Evolutionary conservation across 148 eudicot species (phyloP), one percentile per base, ranked within the genome.

Genomic region (Rhododendron ovatum): DNA sequence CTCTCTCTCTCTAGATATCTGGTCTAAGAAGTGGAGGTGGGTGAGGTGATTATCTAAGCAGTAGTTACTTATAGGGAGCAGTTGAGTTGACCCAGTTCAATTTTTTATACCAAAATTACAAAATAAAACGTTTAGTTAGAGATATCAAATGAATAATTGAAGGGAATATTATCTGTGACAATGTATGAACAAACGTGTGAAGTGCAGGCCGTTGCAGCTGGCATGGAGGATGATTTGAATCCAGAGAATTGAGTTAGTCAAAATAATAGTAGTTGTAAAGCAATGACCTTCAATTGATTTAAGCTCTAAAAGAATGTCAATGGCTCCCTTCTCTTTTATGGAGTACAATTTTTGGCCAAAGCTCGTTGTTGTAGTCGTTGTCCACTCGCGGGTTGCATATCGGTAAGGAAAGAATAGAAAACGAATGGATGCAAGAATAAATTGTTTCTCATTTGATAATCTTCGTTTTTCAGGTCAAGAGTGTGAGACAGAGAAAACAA

Each of bases 11-110:
- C 61, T 80, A 79, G 84, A 61, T 63, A 24, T 61, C 18, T 45
- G 85, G 84, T 53, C 3, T 82, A 59, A 59, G 12, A 41, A 84
- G 63, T 20, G 84, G 84, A 14, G 88, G 85, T 83, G 84, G 90
- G 85, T 88, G 75, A 67, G 81, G 82, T 76, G 85, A 87, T 37
- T 85, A 74, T 85, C 24, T 11, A 24, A 41, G 55, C 14, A 26
- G 7, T 24, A 9, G 79, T 71, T 69, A 63, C 63, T 83, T 50
- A 24, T 48, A 47, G 48, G 78, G 55, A 48, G 47, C 47, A 50
- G 79, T 71, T 69, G 78, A 67, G 63, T 77, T 11, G 20, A 41
- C 22, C 59, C n/a, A 14, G 48, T 24, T 24, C 71, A 65, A 8
- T 51, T 53, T 8, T 37, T 55, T 33, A 7, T 51, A 53, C 10